A percentile compares a stretch with the other conserved stretches of the same genome.
Evolutionary conservation across 1,139 yeast genomes (phyloP).

Genomic region (Ogataea hybrid): DNA sequence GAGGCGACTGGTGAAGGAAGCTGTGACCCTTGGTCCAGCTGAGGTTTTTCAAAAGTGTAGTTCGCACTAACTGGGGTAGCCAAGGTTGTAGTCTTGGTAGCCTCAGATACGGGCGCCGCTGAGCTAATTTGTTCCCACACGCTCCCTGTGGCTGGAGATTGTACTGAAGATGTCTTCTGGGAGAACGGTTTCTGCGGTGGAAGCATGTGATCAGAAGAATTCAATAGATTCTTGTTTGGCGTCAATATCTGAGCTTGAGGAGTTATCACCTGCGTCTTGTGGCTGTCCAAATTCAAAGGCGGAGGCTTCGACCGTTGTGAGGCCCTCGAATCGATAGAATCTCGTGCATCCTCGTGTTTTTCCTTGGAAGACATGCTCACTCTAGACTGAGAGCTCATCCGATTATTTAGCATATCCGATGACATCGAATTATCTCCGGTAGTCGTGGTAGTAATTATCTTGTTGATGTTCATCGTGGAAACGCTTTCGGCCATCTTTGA

Average conservation of each 20-base stretch:
- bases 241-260: constrained; percentile 16
- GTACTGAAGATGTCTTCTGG: constrained; percentile 10
- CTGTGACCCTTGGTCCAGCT: constrained; percentile 7
- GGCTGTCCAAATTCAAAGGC: constrained; percentile 3
- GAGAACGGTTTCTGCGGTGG: constrained; percentile 25
- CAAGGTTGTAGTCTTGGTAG: constrained; percentile 7
- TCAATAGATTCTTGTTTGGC: constrained; percentile 21
- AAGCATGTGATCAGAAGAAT: constrained; percentile 17
- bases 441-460: constrained; percentile 24
- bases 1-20: constrained; percentile 10
- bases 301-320: constrained; percentile 1
- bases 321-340: constrained; percentile 4
- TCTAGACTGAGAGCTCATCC: constrained; percentile 7
- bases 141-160: constrained; percentile 20
- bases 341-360: constrained; percentile 5
- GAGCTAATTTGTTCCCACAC: constrained; percentile 19
- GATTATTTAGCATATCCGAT: constrained; percentile 2
- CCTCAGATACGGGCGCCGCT: constrained; percentile 10
- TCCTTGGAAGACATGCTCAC: constrained; percentile 8
- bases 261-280: neutral
- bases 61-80: constrained; percentile 5
- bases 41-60: constrained; percentile 2
- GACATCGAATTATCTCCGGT: constrained; percentile 13
- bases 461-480: constrained; percentile 31
- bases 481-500: constrained; percentile 35